Percentiles rank a stretch among this genome's conserved stretches.
phyloP scores from a whole-genome alignment of 768 basidiomycete genomes.

The Glaciozyma antarctica region DNA sequence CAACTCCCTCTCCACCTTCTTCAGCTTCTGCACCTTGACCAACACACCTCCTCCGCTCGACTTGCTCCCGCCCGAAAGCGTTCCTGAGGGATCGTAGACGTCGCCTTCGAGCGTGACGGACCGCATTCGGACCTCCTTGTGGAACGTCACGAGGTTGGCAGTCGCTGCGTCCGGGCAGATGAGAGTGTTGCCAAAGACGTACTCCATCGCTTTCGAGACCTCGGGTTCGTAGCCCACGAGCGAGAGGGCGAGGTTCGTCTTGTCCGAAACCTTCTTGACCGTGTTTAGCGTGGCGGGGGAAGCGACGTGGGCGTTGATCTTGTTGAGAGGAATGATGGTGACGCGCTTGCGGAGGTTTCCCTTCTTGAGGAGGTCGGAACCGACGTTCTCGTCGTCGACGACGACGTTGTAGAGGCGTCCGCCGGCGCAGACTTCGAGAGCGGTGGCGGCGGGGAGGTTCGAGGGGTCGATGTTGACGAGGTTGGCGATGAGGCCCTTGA shows the following conservation, averaged over 20 bases:
- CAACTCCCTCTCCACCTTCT: conserved; percentile 57
- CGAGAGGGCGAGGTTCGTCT: conserved; percentile 74
- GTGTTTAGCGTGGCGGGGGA: conserved; percentile 60
- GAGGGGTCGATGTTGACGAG: conserved; percentile 63
- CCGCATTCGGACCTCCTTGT: conserved; percentile 54
- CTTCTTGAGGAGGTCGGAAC: conserved; percentile 70
- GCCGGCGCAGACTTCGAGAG: conserved; percentile 85
- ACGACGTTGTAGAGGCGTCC: conserved; percentile 70
- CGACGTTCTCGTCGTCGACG: conserved; percentile 22
- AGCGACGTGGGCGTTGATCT: conserved; percentile 61
- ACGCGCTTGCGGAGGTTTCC: conserved; percentile 73
- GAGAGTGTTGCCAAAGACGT: conserved; percentile 85
- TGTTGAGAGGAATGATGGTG: conserved; percentile 87
- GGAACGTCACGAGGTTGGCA: conserved; percentile 80
- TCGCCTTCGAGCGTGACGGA: conserved; percentile 93
- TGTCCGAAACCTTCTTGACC: conserved; percentile 61
- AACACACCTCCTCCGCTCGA: conserved; percentile 54
- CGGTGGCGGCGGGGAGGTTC: conserved; percentile 71
- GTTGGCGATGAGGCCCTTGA: conserved; percentile 85
- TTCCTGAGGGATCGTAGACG: conserved; percentile 91
- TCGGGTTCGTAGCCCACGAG: conserved; percentile 73
- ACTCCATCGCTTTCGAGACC: conserved; percentile 78
- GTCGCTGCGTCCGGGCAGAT: conserved; percentile 81
- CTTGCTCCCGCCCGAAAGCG: conserved; percentile 66
- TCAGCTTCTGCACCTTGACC: conserved; percentile 71